Conservation (phyloP, 1,139 yeast species). For the Maudiozyma humilis region DNA sequence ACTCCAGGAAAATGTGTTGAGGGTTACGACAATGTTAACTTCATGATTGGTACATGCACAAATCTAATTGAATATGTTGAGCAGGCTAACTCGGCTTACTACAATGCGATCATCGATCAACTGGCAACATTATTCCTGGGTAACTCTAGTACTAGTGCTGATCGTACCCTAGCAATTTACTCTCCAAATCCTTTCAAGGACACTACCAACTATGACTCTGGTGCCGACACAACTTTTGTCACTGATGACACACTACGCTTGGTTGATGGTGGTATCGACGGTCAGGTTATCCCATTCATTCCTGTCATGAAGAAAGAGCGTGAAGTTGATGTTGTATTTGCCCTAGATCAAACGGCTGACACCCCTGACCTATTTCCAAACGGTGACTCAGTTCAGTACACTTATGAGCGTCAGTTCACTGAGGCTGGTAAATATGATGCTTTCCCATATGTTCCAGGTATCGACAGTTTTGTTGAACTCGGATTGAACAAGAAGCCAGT, state of each 20-base stretch:
- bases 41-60: slow-evolving; percentile 59
- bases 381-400: slow-evolving; percentile 57
- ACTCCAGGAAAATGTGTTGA: slow-evolving; percentile 41
- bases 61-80: slow-evolving; percentile 4
- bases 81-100: slow-evolving; percentile 5
- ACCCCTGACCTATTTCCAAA: slow-evolving; percentile 63
- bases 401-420: slow-evolving; percentile 64
- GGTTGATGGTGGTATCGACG: slow-evolving; percentile 89
- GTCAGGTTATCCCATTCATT: slow-evolving; percentile 68
- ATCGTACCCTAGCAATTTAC: slow-evolving; percentile 63
- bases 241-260: slow-evolving; percentile 43
- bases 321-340: slow-evolving; percentile 69
- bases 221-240: slow-evolving; percentile 32
- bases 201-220: slow-evolving; percentile 38
- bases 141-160: slow-evolving; percentile 44
- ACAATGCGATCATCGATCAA: slow-evolving; percentile 5
- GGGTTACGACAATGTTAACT: slow-evolving; percentile 78
- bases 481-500: slow-evolving; percentile 58
- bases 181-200: slow-evolving; percentile 61
- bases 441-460: slow-evolving; percentile 85
- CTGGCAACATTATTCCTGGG: slow-evolving; percentile 5
- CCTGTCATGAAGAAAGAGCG: slow-evolving; percentile 70
- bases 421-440: slow-evolving; percentile 53
- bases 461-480: slow-evolving; percentile 48
- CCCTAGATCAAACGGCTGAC: slow-evolving; percentile 82